Evolutionary conservation across 306 rosid species (phyloP).

Genomic region (peach (Prunus persica)): DNA sequence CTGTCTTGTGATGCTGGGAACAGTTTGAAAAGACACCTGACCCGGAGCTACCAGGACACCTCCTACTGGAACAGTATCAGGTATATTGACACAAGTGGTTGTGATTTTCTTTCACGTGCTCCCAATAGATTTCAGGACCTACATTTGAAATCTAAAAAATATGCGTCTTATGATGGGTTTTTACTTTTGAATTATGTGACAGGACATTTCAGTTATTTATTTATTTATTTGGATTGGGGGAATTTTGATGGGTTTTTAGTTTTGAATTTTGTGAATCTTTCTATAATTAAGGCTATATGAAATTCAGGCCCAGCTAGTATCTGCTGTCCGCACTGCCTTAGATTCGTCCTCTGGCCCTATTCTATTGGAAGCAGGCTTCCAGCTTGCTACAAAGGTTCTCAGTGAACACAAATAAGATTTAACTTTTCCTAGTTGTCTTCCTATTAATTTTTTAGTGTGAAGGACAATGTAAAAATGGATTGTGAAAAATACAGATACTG

Average conservation of each 20-base stretch:
- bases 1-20: conserved; percentile 35
- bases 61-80: conserved; percentile 94
- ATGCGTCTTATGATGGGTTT: not conserved
- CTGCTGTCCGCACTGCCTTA: conserved; percentile 93
- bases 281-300: conserved; percentile 34
- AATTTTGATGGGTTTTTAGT: not conserved
- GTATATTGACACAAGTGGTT: conserved; percentile 32
- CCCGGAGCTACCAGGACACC: conserved; percentile 98
- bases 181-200: not conserved
- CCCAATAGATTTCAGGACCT: not conserved
- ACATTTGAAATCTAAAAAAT: not conserved
- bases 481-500: conserved; percentile 60
- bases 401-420: not conserved
- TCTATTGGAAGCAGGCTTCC: conserved; percentile 93
- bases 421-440: conserved; percentile 17
- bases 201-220: not conserved
- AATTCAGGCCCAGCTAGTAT: conserved; percentile 85
- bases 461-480: conserved; percentile 8
- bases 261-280: conserved; percentile 21
- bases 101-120: not conserved
- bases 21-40: conserved; percentile 79
- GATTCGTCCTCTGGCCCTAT: conserved; percentile 88
- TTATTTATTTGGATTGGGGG: not conserved
- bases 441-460: not conserved
- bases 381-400: conserved; percentile 91